Evolutionary conservation across 208 protist genomes (phyloP).

Genomic region (Leishmania mexicana): DNA sequence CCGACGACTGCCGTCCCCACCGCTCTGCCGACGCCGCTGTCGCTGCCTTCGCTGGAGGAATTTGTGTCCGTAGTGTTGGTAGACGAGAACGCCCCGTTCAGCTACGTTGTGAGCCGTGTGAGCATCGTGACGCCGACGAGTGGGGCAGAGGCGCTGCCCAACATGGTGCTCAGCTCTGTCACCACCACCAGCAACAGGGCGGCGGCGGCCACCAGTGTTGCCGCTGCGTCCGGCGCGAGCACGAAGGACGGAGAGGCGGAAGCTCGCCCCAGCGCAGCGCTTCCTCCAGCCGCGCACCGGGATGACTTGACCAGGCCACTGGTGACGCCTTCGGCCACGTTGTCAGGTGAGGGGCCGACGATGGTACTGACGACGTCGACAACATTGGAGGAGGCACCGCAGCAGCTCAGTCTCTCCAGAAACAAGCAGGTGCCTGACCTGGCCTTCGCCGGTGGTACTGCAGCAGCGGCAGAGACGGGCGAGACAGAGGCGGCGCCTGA

Average conservation of each 20-base stretch:
- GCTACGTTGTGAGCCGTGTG: constrained; percentile 60
- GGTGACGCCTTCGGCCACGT: not conserved
- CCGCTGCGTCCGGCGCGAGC: constrained; percentile 1
- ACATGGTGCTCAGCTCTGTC: constrained; percentile 15
- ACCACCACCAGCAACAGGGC: not conserved
- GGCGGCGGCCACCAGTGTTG: not conserved
- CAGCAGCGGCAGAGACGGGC: not conserved
- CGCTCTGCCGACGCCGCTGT: constrained; percentile 15
- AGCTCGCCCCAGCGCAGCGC: not conserved
- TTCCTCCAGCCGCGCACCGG: not conserved
- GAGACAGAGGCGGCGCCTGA: not conserved
- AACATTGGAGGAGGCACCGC: not conserved
- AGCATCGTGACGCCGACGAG: constrained; percentile 43
- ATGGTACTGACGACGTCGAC: not conserved
- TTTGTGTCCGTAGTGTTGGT: constrained; percentile 62
- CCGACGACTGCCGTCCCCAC: not conserved
- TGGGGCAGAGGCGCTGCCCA: constrained; percentile 27
- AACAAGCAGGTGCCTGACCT: constrained; percentile 1
- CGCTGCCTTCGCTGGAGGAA: constrained; percentile 65
- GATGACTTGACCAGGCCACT: not conserved
- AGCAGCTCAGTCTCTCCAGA: not conserved
- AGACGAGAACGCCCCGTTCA: constrained; percentile 79
- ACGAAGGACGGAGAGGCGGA: not conserved
- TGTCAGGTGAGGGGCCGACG: not conserved
- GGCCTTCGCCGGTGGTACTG: not conserved